Evolutionary conservation across 2,329 filamentous ascomycete genomes (phyloP).

Genomic region (Clarireedia homoeocarpa): DNA sequence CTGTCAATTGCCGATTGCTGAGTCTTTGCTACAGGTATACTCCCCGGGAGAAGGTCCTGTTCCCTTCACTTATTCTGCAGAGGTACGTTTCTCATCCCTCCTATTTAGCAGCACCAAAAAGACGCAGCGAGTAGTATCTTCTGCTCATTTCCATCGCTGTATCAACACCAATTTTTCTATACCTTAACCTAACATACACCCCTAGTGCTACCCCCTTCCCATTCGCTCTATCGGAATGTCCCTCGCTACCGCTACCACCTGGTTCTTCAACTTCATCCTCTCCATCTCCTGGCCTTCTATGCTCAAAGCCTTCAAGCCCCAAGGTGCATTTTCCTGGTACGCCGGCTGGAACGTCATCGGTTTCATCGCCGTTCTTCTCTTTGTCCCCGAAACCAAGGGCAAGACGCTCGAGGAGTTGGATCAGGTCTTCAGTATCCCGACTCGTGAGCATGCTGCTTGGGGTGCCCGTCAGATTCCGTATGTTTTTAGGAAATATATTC

Average conservation of each 20-base stretch:
- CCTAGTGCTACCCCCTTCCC: constrained; percentile 33
- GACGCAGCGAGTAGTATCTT: too few relatives aligned
- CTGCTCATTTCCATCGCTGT: background rate
- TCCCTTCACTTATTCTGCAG: constrained; percentile 50
- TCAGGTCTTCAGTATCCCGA: constrained; percentile 40
- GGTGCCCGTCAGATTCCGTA: constrained; percentile 2
- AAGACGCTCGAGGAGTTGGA: constrained; percentile 27
- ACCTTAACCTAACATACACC: background rate
- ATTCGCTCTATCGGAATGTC: constrained; percentile 58
- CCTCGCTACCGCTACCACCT: constrained; percentile 52
- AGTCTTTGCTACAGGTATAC: background rate
- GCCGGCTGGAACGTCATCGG: constrained; percentile 46
- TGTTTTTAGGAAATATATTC: constrained; percentile 1
- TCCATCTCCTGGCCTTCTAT: constrained; percentile 39
- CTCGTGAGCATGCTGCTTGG: constrained; percentile 13
- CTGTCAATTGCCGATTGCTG: constrained; percentile 45
- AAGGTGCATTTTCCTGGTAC: constrained; percentile 46
- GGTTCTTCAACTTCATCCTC: constrained; percentile 54
- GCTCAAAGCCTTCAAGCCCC: constrained; percentile 15
- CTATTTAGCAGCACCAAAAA: too few relatives aligned
- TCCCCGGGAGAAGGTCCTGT: constrained; percentile 53
- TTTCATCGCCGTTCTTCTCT: constrained; percentile 46
- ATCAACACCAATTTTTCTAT: background rate
- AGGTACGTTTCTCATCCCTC: background rate
- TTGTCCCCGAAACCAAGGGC: constrained; percentile 52